Base-by-base conservation (phyloP, 805 yeast species). In the Metschnikowia colocasiae region DNA sequence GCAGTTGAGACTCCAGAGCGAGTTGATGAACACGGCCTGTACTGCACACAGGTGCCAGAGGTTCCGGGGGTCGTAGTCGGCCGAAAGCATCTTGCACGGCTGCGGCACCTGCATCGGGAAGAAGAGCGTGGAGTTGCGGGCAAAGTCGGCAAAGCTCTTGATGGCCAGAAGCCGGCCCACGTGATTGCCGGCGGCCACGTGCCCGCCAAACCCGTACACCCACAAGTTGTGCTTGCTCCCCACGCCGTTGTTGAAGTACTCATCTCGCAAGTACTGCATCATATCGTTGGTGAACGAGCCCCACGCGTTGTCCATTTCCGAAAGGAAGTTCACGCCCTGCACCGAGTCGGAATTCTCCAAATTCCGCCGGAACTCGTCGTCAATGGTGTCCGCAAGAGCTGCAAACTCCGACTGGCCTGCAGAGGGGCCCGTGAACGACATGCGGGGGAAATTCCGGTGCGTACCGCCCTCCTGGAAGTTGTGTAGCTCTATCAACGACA, bases 281-380 rank as follows among this genome's bases (percentile, higher is more conserved):
- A 82, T 54, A 39, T 73, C 72, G 34, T 67, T 61, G 4, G 87
- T 64, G 55, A 86, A 81, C 0, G 96, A 96, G 41, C 89, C 85
- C 98, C 98, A 92, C 0, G 85, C 86, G 19, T 80, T 74, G 59
- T 87, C 95, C 3, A 83, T 54, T 44, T 90, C 96, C 0, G 85
- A 77, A 2, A 83, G 58, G 0, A 87, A 42, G 54, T 85, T 86
- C 8, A 94, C 48, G 0, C 97, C 97, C 46, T 76, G 79, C 16
- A 91, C 59, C 23, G 71, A 63, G 61, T 94, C 97, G 60, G 94
- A 82, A 50, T 79, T 76, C 59, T 92, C 99, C 12, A 94, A 59
- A 34, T 77, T 65, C 1, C 68, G 64, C 46, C 97, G 73, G 46
- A 90, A 78, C 6, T 42, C 36, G 35, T 76, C 76, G 20, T 85